Conservation (phyloP, 2,329 filamentous ascomycete species). For the Lomentospora prolificans region DNA sequence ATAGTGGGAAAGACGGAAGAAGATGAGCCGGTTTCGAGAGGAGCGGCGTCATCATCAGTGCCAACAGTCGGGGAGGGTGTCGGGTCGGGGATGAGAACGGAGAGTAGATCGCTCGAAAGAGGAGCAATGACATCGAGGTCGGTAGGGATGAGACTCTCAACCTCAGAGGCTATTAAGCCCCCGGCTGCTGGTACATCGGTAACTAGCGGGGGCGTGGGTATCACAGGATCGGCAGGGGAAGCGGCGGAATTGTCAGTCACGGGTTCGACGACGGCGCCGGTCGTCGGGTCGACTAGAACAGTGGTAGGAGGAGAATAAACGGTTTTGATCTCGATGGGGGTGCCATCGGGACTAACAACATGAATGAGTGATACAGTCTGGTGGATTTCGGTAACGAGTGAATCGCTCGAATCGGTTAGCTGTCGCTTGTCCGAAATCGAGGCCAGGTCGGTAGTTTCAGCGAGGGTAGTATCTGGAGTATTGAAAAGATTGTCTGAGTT, state of each 20-base stretch:
- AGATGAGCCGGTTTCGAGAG: background rate
- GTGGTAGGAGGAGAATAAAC: slow-evolving; percentile 2
- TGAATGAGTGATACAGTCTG: slow-evolving; percentile 47
- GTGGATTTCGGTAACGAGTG: slow-evolving; percentile 35
- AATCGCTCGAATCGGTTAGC: background rate
- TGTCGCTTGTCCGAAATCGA: slow-evolving; percentile 6
- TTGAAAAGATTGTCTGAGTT: slow-evolving; percentile 23
- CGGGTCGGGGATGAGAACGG: background rate
- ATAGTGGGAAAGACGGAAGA: background rate
- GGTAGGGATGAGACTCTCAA: background rate
- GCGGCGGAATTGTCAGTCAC: background rate
- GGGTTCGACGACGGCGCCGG: background rate
- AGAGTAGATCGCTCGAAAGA: background rate
- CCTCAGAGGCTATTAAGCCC: background rate
- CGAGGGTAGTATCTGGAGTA: slow-evolving; percentile 7
- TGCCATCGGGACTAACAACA: slow-evolving; percentile 38
- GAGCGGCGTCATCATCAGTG: background rate
- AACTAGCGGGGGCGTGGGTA: background rate
- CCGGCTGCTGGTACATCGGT: background rate
- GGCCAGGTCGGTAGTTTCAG: background rate
- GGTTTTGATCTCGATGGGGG: slow-evolving; percentile 33
- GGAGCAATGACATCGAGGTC: background rate
- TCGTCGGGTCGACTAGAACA: slow-evolving; percentile 4
- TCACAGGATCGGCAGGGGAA: background rate
- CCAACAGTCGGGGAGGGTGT: background rate